phyloP scores from a whole-genome alignment of 2,329 filamentous ascomycete species.

The Hypoxylon sp. region DNA sequence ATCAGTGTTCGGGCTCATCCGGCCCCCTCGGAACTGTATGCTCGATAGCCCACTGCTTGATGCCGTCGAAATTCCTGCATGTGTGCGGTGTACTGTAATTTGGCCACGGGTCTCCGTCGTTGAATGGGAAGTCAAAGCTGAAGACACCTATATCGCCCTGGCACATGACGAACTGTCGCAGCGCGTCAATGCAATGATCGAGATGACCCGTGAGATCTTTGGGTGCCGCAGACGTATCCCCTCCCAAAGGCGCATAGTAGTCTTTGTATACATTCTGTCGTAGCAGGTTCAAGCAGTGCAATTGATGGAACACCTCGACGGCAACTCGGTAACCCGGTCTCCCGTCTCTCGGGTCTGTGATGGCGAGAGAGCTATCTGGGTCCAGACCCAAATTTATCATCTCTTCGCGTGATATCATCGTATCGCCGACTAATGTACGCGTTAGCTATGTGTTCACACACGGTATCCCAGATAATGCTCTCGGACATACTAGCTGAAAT shows the following conservation, averaged over 20 bases:
- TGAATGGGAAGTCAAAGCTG: conserved; percentile 66
- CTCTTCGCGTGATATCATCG: conserved; percentile 70
- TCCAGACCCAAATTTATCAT: conserved; percentile 68
- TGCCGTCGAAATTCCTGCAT: conserved; percentile 68
- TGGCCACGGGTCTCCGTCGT: conserved; percentile 66
- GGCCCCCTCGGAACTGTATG: conserved; percentile 61
- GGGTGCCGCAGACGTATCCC: conserved; percentile 62
- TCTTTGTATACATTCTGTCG: conserved; percentile 65
- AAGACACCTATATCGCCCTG: conserved; percentile 69
- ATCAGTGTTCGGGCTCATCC: conserved; percentile 53
- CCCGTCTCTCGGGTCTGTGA: conserved; percentile 69
- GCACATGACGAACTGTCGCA: conserved; percentile 69
- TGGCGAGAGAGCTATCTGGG: conserved; percentile 66
- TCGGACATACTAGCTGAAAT: conserved; percentile 48
- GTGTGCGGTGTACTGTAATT: conserved; percentile 68
- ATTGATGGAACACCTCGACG: conserved; percentile 71
- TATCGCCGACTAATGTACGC: conserved; percentile 67
- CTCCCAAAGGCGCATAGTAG: conserved; percentile 64
- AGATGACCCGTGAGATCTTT: conserved; percentile 63
- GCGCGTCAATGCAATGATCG: conserved; percentile 69
- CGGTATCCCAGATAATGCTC: background rate
- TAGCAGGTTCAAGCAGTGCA: conserved; percentile 66
- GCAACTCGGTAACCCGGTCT: conserved; percentile 72
- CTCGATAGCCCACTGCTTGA: conserved; percentile 67
- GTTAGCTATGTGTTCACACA: conserved; percentile 9